Evolutionary conservation across 2,329 filamentous ascomycete genomes (phyloP).

Genomic region (Massarina eburnea): DNA sequence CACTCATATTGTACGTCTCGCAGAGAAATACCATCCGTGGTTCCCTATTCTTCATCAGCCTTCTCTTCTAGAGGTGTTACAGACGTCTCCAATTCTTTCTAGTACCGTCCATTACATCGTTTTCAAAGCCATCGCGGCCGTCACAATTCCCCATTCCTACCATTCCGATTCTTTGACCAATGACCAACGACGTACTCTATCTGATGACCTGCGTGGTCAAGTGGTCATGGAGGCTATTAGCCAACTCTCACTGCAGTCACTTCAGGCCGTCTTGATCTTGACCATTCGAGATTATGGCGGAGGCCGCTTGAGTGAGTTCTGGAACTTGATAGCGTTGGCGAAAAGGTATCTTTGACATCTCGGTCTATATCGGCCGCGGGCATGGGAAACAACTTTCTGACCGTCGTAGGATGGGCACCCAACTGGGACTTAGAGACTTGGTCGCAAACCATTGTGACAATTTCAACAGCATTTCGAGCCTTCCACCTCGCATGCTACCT

Average conservation of each 20-base stretch:
- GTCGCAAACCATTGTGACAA: constrained; percentile 33
- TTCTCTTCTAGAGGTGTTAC: constrained; percentile 18
- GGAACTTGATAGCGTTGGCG: constrained; percentile 38
- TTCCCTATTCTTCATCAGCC: constrained; percentile 39
- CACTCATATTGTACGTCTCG: not conserved
- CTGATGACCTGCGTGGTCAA: constrained; percentile 25
- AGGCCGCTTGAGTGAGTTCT: constrained; percentile 34
- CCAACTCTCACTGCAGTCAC: constrained; percentile 28
- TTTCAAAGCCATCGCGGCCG: constrained; percentile 32
- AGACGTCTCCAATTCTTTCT: constrained; percentile 10
- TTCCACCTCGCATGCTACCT: constrained; percentile 28
- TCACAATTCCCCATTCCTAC: constrained; percentile 29
- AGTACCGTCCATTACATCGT: constrained; percentile 31
- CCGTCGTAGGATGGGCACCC: constrained; percentile 26
- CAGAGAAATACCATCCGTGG: constrained; percentile 40
- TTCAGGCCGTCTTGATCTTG: constrained; percentile 38
- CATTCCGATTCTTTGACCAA: constrained; percentile 18
- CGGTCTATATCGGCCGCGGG: not conserved
- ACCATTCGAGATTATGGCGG: constrained; percentile 33
- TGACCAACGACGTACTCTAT: constrained; percentile 21
- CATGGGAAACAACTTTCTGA: not conserved
- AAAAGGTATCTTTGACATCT: constrained; percentile 21
- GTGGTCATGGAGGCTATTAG: constrained; percentile 31
- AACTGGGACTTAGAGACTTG: constrained; percentile 31
- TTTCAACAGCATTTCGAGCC: constrained; percentile 28